These are phyloP conservation scores for Lasiodiplodia gonubiensis DNA, from an alignment of 2,329 filamentous ascomycete genomes.

Conservation along the genomic window DNA sequence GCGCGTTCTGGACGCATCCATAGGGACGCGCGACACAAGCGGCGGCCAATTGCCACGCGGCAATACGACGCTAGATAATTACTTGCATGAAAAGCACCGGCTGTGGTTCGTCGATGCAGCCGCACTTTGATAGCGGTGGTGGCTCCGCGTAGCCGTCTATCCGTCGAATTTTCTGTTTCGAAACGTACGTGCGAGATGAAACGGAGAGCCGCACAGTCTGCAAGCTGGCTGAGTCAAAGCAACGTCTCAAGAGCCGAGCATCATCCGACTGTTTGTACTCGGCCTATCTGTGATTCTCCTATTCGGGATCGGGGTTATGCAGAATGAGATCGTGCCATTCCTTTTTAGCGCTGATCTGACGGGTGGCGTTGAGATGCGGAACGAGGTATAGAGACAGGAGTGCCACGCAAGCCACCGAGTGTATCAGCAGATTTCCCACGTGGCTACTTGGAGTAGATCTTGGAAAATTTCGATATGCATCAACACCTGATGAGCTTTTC, in stretches of 20 bases:
- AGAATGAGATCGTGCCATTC: too few relatives aligned
- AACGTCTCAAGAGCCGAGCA: conserved; percentile 5
- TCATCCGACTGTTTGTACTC: neutral
- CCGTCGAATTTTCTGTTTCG: neutral
- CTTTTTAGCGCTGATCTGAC: neutral
- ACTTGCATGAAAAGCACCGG: conserved; percentile 1
- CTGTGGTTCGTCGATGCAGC: neutral
- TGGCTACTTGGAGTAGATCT: neutral
- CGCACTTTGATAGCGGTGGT: neutral
- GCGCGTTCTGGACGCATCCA: conserved; percentile 1
- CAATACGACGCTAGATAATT: conserved; percentile 14
- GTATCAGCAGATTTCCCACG: neutral
- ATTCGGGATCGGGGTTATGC: neutral
- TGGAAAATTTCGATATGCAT: too few relatives aligned
- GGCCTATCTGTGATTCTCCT: neutral
- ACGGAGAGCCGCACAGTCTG: neutral
- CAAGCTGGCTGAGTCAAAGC: neutral
- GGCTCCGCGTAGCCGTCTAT: neutral
- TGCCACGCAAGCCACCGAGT: neutral
- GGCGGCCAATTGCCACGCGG: conserved; percentile 10
- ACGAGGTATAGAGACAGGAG: conserved; percentile 1
- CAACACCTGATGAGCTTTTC: too few relatives aligned
- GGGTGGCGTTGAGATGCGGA: neutral
- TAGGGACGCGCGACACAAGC: neutral
- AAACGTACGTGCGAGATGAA: neutral